A percentile compares a stretch with the other conserved stretches of the same genome.
Conservation (phyloP, 2,329 filamentous ascomycete species). For the Sordariomycetes sp. region DNA sequence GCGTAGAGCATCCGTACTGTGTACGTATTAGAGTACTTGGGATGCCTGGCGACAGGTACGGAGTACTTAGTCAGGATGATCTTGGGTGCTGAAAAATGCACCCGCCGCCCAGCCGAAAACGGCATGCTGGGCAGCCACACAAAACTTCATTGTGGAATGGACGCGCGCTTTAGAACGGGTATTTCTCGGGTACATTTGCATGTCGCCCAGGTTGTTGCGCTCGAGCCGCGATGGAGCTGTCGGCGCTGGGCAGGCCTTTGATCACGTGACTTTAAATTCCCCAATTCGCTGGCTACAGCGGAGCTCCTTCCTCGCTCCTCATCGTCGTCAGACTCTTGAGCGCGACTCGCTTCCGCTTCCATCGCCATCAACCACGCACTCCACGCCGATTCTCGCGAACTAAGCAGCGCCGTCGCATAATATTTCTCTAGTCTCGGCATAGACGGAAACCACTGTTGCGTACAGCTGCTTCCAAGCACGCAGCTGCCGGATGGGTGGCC, state of each 20-base stretch:
- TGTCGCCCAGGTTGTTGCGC: neutral
- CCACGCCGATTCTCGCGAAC: neutral
- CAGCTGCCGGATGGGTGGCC: conserved; percentile 30
- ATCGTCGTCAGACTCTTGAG: conserved; percentile 5
- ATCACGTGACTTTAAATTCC: conserved; percentile 8
- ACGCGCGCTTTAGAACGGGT: neutral
- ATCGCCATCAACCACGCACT: neutral
- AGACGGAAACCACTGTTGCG: conserved; percentile 8
- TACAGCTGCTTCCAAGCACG: neutral
- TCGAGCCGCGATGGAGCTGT: neutral
- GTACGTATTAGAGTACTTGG: too few species aligned
- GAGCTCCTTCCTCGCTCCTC: conserved; percentile 3
- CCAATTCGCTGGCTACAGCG: neutral
- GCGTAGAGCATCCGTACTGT: too few species aligned
- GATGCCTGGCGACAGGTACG: too few species aligned
- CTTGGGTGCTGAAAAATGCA: too few species aligned
- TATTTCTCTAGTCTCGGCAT: neutral
- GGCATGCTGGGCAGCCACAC: neutral
- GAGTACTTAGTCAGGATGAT: too few species aligned
- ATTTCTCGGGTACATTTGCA: neutral
- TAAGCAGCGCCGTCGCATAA: neutral
- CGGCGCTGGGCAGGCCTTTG: neutral
- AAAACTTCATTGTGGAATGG: neutral
- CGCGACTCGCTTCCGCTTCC: neutral
- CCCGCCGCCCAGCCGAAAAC: too few species aligned